These are phyloP conservation scores for Podospora sp. DNA, from an alignment of 495 filamentous ascomycete genomes.

Conservation along the genomic window DNA sequence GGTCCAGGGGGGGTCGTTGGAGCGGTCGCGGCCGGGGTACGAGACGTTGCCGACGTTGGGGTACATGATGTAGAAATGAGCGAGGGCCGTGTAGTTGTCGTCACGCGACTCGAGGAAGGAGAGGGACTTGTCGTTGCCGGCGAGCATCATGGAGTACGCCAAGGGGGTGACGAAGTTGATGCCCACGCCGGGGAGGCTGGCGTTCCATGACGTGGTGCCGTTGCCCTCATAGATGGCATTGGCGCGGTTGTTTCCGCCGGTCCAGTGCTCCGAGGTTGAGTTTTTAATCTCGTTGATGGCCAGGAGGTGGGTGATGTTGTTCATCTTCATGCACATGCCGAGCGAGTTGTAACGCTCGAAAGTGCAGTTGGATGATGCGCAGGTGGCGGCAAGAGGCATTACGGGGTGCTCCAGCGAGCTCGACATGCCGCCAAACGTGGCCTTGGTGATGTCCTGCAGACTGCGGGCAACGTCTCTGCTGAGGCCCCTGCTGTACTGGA, in stretches of 20 bases:
- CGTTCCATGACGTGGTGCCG: slow-evolving; percentile 15
- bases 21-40: slow-evolving; percentile 7
- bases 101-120: neutral
- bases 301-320: neutral
- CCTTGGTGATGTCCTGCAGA: neutral
- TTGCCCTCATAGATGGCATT: neutral
- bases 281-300: slow-evolving; percentile 6
- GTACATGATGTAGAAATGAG: slow-evolving; percentile 13
- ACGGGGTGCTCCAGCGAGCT: neutral
- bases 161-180: slow-evolving; percentile 11
- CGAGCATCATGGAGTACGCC: neutral
- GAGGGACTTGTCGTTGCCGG: neutral
- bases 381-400: neutral
- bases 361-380: slow-evolving; percentile 10
- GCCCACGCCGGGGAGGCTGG: slow-evolving; percentile 8
- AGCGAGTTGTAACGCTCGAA: slow-evolving; percentile 6
- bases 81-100: slow-evolving; percentile 9
- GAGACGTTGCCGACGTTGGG: slow-evolving; percentile 19
- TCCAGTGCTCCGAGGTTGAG: neutral
- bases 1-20: neutral
- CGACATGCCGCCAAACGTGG: neutral
- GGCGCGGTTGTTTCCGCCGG: neutral
- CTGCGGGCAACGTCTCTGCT: neutral
- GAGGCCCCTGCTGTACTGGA: neutral
- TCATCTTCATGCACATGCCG: slow-evolving; percentile 15